A percentile compares a stretch with the other conserved stretches of the same genome.
Conservation (phyloP, 139 green algal species). For the Eudorina sp. region DNA sequence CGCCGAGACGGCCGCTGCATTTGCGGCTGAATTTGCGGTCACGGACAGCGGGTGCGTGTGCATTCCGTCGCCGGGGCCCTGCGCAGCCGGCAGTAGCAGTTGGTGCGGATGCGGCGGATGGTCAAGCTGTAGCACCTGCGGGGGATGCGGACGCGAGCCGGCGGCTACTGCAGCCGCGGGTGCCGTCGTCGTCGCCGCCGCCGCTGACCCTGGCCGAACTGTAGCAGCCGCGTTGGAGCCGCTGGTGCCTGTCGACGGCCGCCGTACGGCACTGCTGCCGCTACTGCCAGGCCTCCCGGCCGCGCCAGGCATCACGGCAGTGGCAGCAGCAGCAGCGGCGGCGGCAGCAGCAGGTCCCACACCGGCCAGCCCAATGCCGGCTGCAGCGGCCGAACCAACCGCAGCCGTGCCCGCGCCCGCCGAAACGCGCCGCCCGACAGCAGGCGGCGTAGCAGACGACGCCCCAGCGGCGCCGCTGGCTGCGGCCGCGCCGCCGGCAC, state of each 20-base stretch:
- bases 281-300: background rate
- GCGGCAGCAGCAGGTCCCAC: background rate
- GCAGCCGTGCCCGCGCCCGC: background rate
- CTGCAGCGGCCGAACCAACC: background rate
- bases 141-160: background rate
- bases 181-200: background rate
- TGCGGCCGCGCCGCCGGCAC: background rate
- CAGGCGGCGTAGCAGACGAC: background rate
- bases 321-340: background rate
- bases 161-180: background rate
- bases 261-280: background rate
- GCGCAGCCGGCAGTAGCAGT: background rate
- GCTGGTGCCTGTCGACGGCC: background rate
- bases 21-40: background rate
- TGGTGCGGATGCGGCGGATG: background rate
- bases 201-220: no score
- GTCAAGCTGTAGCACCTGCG: constrained; percentile 1
- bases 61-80: background rate
- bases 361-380: background rate
- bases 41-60: no score
- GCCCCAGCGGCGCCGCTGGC: background rate
- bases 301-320: no score
- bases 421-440: background rate
- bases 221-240: no score
- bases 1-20: background rate